A percentile compares a stretch with the other conserved stretches of the same genome.
Conservation (phyloP, 1,139 yeast species). For the Debaryomyces nepalensis region DNA sequence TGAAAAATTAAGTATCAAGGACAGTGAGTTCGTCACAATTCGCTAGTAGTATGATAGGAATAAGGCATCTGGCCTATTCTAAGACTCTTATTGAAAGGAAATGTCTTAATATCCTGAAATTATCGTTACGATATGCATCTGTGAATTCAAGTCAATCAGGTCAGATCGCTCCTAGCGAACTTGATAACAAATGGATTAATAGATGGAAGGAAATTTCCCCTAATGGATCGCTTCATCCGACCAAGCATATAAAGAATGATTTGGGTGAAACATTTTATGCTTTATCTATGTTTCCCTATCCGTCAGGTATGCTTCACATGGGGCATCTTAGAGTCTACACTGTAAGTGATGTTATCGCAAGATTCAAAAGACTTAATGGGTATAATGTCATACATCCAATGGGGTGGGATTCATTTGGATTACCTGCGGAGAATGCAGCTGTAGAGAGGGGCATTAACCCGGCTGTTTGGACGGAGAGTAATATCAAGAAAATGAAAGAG, state of each 20-base stretch:
- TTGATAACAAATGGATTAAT: constrained; percentile 57
- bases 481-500: constrained; percentile 79
- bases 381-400: constrained; percentile 86
- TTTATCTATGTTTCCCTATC: constrained; percentile 93
- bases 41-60: constrained; percentile 1
- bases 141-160: neutral
- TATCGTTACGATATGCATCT: neutral
- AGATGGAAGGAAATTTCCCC: constrained; percentile 53
- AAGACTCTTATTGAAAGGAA: neutral
- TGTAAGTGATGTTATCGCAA: constrained; percentile 79
- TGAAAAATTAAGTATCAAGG: constrained; percentile 7
- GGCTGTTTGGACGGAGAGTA: constrained; percentile 75
- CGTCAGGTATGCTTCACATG: constrained; percentile 89
- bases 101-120: neutral
- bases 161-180: constrained; percentile 17
- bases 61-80: constrained; percentile 2
- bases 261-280: constrained; percentile 58
- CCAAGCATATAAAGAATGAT: constrained; percentile 31
- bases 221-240: constrained; percentile 49
- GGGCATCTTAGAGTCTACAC: constrained; percentile 94
- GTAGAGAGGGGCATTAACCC: constrained; percentile 83
- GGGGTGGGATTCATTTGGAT: constrained; percentile 99
- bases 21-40: too few relatives aligned
- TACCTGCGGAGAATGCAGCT: constrained; percentile 98
- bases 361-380: constrained; percentile 80